Base-by-base conservation (phyloP, 2,329 filamentous ascomycete genomes). In the Sphaerulina vaccinii region DNA sequence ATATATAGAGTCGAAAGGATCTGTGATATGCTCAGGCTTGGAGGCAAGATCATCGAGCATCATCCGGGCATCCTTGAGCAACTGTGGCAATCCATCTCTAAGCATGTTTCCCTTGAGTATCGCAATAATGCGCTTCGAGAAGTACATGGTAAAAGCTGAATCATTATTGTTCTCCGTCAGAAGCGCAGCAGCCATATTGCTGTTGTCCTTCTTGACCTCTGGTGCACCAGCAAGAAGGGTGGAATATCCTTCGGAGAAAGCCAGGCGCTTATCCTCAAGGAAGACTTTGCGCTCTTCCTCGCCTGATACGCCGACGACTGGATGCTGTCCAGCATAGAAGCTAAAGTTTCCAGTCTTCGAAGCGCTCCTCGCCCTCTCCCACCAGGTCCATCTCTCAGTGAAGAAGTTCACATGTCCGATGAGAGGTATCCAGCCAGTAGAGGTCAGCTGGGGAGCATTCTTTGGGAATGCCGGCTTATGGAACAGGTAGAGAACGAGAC, bases 1-100 rank as follows among this genome's bases (percentile, higher is more conserved):
- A 60, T 80, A 81, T 40, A 82, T 69, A 60, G 72, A 71, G 29
- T 80, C 72, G 59, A 83, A 82, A 0, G 80, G 79, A 55, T 83
- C 73, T 6, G 77, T 76, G 4, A 73, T 63, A 7, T 68, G 68
- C 6, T 58, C 58, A 24, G 68, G 61, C 15, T 56, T 48, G 2
- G 61, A 61, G 3, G 63, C 65, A 7, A 80, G 68, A 3, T 54
- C 57, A 10, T 75, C 67, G 15, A 78, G 65, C 0, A 66, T 65
- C 3, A 59, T 51, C 6, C 70, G 63, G 15, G 71, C 65, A 65
- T 80, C 78, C 16, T 67, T 58, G 5, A 77, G 65, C 5, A 83
- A 62, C 8, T 63, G 55, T 0, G 72, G 70, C 1, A 82, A 65
- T 52, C 59, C 65, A 18, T 55, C 55, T 29, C 59, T 54, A n/a